Base-by-base conservation (phyloP, 139 green algal species). In the Chara braunii region DNA sequence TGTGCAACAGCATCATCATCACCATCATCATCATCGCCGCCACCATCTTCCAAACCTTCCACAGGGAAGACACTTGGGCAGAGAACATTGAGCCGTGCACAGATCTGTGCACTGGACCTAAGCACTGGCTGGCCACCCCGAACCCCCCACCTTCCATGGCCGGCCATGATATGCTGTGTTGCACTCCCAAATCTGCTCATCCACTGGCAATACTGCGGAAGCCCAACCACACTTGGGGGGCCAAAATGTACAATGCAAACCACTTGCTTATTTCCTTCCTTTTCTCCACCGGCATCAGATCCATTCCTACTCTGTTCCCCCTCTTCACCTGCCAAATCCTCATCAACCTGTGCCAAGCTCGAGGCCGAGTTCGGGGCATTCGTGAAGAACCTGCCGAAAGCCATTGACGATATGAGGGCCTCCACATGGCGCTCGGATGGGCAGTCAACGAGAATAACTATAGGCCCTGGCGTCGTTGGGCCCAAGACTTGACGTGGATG, bases 371-470 rank as follows among this genome's bases (percentile, higher is more conserved):
- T 40, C 9, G 8, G 11, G 54, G 29, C 26, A 33, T n/a, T n/a
- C n/a, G 11, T 22, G 24, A 28, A 44, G 53, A 51, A 78, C 60
- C n/a, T 36, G 37, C 5, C 18, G 4, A 42, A 73, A 54, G 18
- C 43, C 43, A 14, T 71, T 2, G 50, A 73, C 32, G 33, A n/a
- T 24, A 70, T 6, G 14, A 70, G 55, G 12, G 70, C 29, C 12
- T 42, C n/a, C 11, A 79, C 12, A 37, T 67, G 32, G n/a, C 22
- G 31, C 9, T 36, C n/a, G 12, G 51, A 72, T 34, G 91, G 92
- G 60, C 83, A 90, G 76, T 98, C 92, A 9, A 93, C 26, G 8
- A 98, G 64, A 3, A 96, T 23, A n/a, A 90, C 67, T 2, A 83
- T 37, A 0, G 92, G 83, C 0, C 91, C 90, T 5, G 85, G 80